A percentile compares a stretch with the other conserved stretches of the same genome.
phyloP scores from a whole-genome alignment of 345 rosid genomes.

The Salix viminalis region DNA sequence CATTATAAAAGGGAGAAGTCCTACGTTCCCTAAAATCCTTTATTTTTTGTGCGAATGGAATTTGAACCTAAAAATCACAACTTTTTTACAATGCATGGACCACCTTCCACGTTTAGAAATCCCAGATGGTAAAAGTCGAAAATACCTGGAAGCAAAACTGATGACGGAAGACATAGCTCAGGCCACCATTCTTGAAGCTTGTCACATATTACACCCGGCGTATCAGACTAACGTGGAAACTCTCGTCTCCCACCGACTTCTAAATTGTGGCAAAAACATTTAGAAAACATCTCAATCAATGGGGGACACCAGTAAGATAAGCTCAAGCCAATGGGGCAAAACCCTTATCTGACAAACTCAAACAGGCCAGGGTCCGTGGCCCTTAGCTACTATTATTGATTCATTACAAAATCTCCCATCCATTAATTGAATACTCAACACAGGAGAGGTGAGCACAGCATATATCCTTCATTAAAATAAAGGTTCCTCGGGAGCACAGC shows the following conservation, averaged over 20 bases:
- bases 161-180: no score
- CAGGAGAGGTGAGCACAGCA: neutral
- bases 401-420: neutral
- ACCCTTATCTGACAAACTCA: neutral
- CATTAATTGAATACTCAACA: neutral
- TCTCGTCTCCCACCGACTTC: neutral
- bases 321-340: neutral
- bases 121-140: no score
- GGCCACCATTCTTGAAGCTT: no score
- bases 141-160: no score
- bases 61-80: no score
- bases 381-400: neutral
- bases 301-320: neutral
- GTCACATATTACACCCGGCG: neutral
- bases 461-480: neutral
- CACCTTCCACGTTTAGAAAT: no score
- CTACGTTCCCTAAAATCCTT: no score
- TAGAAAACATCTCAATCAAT: neutral
- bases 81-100: no score
- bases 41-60: no score
- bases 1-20: no score
- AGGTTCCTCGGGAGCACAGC: conserved; percentile 8
- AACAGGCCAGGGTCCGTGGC: neutral
- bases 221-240: neutral
- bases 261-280: neutral